Evolutionary conservation across 2,329 filamentous ascomycete genomes (phyloP).

Genomic region (Cordyceps sp.): DNA sequence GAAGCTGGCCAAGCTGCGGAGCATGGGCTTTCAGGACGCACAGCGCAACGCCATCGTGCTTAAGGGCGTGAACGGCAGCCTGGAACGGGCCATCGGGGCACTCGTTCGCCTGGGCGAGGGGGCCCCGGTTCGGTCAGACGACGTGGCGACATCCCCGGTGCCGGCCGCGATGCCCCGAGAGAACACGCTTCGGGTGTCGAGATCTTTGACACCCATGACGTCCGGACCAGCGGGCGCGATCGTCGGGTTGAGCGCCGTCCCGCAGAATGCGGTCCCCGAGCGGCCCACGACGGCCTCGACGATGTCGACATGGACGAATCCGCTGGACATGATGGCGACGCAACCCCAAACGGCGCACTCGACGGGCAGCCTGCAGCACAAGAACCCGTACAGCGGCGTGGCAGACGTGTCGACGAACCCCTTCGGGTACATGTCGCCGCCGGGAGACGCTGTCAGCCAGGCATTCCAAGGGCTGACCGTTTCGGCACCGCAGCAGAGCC

Average conservation of each 20-base stretch:
- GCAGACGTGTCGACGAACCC: constrained; percentile 40
- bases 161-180: constrained; percentile 25
- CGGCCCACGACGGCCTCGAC: constrained; percentile 23
- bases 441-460: constrained; percentile 34
- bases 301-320: constrained; percentile 46
- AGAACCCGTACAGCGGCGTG: constrained; percentile 32
- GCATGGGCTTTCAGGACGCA: constrained; percentile 84
- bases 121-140: too few relatives aligned
- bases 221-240: constrained; percentile 14
- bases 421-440: constrained; percentile 37
- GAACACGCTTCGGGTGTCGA: constrained; percentile 27
- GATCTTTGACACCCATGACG: constrained; percentile 38
- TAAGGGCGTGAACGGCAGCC: constrained; percentile 66
- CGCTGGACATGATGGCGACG: constrained; percentile 43
- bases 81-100: constrained; percentile 75
- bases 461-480: constrained; percentile 65
- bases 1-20: constrained; percentile 61
- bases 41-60: constrained; percentile 68
- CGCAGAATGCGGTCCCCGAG: constrained; percentile 11
- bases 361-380: constrained; percentile 42
- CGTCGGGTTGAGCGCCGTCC: constrained; percentile 16
- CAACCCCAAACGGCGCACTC: constrained; percentile 48
- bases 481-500: constrained; percentile 32
- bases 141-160: too few relatives aligned
- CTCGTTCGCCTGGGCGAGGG: constrained; percentile 70